Conservation (phyloP, 495 filamentous ascomycete species). For the Bathelium albidoporum region DNA sequence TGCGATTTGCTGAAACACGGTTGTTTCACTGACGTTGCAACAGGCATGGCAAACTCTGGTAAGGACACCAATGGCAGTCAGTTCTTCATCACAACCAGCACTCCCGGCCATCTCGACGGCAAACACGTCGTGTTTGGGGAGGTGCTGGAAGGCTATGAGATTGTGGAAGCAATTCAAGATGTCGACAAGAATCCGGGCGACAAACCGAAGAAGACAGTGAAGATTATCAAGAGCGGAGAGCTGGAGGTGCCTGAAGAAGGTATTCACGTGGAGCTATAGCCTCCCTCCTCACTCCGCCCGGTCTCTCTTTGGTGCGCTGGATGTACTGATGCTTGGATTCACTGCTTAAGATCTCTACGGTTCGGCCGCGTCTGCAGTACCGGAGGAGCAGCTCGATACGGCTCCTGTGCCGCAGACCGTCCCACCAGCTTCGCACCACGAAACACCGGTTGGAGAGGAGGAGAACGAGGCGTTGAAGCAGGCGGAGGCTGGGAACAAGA, state of each 20-base stretch:
- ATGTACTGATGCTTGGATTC: conserved; percentile 24
- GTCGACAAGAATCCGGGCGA: conserved; percentile 59
- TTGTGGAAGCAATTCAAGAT: conserved; percentile 83
- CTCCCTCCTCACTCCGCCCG: conserved; percentile 19
- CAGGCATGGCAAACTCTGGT: conserved; percentile 93
- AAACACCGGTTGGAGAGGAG: not conserved
- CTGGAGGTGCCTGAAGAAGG: conserved; percentile 82
- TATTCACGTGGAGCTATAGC: conserved; percentile 94
- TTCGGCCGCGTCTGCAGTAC: conserved; percentile 24
- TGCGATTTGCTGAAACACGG: not conserved
- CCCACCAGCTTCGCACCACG: not conserved
- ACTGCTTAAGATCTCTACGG: conserved; percentile 27
- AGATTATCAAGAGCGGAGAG: conserved; percentile 93
- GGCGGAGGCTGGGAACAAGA: not conserved
- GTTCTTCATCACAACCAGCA: conserved; percentile 76
- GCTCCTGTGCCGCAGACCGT: conserved; percentile 11
- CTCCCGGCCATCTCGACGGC: conserved; percentile 64
- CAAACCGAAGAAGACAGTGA: conserved; percentile 64
- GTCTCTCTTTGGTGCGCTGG: conserved; percentile 13
- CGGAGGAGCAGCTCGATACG: conserved; percentile 30
- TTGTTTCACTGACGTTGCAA: not conserved
- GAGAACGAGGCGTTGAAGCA: not conserved
- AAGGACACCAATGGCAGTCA: conserved; percentile 98
- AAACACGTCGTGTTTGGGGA: conserved; percentile 78
- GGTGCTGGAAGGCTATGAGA: conserved; percentile 56